These are phyloP conservation scores for Byssothecium circinans DNA, from an alignment of 2,329 filamentous ascomycete genomes.

Conservation along the genomic window DNA sequence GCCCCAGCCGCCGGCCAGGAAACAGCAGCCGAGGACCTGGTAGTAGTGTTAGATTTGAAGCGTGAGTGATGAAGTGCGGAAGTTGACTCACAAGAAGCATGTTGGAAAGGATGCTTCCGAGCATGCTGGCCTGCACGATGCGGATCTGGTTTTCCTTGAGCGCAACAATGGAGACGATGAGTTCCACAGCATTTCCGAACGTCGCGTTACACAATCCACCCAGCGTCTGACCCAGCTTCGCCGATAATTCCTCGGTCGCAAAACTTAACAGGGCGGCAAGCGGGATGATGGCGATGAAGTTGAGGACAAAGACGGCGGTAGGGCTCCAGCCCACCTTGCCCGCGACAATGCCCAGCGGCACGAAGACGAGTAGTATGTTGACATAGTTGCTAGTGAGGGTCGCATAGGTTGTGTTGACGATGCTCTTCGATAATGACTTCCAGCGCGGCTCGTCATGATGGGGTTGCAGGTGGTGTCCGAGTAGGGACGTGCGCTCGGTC, in stretches of 20 bases:
- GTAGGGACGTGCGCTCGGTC: slow-evolving; percentile 35
- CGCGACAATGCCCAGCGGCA: slow-evolving; percentile 71
- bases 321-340: slow-evolving; percentile 65
- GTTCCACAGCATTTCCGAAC: slow-evolving; percentile 77
- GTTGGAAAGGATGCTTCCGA: slow-evolving; percentile 93
- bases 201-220: slow-evolving; percentile 76
- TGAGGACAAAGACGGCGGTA: slow-evolving; percentile 71
- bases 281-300: slow-evolving; percentile 80
- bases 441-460: slow-evolving; percentile 27
- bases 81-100: slow-evolving; percentile 68
- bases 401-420: slow-evolving; percentile 45
- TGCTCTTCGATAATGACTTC: slow-evolving; percentile 32
- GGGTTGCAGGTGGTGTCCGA: slow-evolving; percentile 17
- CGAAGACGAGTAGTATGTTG: slow-evolving; percentile 73
- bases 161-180: slow-evolving; percentile 90
- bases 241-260: slow-evolving; percentile 75
- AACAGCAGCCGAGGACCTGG: slow-evolving; percentile 56
- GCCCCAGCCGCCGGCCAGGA: slow-evolving; percentile 53
- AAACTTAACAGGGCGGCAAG: slow-evolving; percentile 74
- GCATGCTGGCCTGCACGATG: slow-evolving; percentile 97
- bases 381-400: slow-evolving; percentile 57
- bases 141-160: slow-evolving; percentile 83
- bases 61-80: slow-evolving; percentile 20
- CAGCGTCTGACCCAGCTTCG: slow-evolving; percentile 71
- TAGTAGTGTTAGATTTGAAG: slow-evolving; percentile 46